Conservation (phyloP, 805 yeast genomes). For the Saccharomycopsis sp. region DNA sequence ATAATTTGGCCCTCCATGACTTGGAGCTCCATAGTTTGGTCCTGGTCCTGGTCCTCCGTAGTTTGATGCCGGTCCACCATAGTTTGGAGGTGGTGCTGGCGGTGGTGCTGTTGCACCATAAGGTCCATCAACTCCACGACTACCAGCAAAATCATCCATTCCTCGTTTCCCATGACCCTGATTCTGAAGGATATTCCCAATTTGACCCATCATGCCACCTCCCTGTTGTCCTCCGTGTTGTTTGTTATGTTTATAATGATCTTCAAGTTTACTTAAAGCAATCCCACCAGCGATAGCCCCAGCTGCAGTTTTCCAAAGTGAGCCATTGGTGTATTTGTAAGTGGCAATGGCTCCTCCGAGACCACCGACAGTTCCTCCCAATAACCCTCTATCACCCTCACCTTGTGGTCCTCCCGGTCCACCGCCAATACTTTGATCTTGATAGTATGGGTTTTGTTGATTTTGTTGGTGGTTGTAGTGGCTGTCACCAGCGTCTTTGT, state of each 20-base stretch:
- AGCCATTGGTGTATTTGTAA: constrained; percentile 7
- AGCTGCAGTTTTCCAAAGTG: constrained; percentile 12
- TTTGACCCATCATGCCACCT: background rate
- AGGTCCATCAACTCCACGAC: constrained; percentile 1
- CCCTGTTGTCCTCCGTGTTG: constrained; percentile 5
- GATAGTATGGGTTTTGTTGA: constrained; percentile 1
- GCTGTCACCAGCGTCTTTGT: constrained; percentile 6
- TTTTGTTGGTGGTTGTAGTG: background rate
- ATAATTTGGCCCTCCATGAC: background rate
- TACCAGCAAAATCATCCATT: background rate
- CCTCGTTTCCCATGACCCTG: background rate
- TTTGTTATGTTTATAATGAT: constrained; percentile 6
- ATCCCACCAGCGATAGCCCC: constrained; percentile 12
- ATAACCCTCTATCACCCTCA: constrained; percentile 13
- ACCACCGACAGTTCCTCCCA: constrained; percentile 14
- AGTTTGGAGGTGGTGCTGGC: background rate
- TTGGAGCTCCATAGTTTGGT: background rate
- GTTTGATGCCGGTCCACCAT: background rate
- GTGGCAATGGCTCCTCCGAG: constrained; percentile 11
- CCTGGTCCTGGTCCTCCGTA: no score
- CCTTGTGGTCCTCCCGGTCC: no score
- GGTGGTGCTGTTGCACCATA: constrained; percentile 4
- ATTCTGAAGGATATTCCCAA: background rate
- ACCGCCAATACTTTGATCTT: background rate
- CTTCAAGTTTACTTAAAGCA: constrained; percentile 10